Percentiles rank a stretch among this genome's conserved stretches.
These are phyloP conservation scores for Botrytis fabae DNA, from an alignment of 2,329 filamentous ascomycete species.

Conservation along the genomic window DNA sequence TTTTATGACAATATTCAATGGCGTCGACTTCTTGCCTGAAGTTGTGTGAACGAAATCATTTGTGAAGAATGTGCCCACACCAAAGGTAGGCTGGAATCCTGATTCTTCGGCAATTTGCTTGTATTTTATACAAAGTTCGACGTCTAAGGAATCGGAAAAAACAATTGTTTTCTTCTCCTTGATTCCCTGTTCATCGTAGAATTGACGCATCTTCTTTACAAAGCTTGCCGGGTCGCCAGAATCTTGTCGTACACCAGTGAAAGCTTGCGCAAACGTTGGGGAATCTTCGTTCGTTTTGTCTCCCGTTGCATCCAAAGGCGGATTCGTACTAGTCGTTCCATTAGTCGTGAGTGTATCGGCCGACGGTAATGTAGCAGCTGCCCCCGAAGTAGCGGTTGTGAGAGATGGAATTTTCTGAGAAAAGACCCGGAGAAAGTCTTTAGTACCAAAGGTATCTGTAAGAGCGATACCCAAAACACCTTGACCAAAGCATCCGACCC, in stretches of 20 bases:
- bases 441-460: constrained; percentile 95
- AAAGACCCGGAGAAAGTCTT: constrained; percentile 84
- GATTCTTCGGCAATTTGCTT: constrained; percentile 77
- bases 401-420: constrained; percentile 58
- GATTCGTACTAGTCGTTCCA: constrained; percentile 2
- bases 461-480: constrained; percentile 82
- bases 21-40: constrained; percentile 79
- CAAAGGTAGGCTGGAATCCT: constrained; percentile 85
- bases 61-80: constrained; percentile 92
- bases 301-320: constrained; percentile 46
- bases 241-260: constrained; percentile 69
- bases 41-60: constrained; percentile 82
- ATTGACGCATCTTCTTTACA: constrained; percentile 59
- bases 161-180: constrained; percentile 83
- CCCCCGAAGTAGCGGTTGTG: constrained; percentile 40
- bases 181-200: constrained; percentile 55
- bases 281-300: constrained; percentile 45
- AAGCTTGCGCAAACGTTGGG: constrained; percentile 61
- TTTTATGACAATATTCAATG: constrained; percentile 98
- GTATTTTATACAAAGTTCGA: constrained; percentile 88
- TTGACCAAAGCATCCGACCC: constrained; percentile 88
- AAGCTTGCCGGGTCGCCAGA: constrained; percentile 69
- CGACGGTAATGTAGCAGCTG: constrained; percentile 35
- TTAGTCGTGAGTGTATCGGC: constrained; percentile 7
- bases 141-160: constrained; percentile 92